phyloP scores from a whole-genome alignment of 1,284 basidiomycete genomes.

The Ceratobasidium sp. region DNA sequence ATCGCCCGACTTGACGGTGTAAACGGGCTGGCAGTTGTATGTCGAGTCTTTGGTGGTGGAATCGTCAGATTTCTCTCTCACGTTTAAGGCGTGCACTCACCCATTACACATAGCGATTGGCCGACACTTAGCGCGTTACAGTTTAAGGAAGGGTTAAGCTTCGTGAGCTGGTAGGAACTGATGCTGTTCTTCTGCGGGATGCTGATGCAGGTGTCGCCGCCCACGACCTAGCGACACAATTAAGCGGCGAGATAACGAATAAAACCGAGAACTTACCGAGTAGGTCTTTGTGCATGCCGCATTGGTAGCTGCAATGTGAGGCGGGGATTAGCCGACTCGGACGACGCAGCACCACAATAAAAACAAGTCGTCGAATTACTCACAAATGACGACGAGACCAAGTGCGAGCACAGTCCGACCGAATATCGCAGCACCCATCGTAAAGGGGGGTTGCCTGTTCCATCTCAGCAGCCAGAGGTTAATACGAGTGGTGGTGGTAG shows the following conservation, averaged over 20 bases:
- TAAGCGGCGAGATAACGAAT: neutral
- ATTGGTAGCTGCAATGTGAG: neutral
- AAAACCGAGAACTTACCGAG: neutral
- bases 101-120: neutral
- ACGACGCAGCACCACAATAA: too few relatives aligned
- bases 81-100: too few relatives aligned
- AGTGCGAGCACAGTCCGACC: neutral
- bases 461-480: neutral
- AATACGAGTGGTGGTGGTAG: neutral
- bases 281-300: slow-evolving; percentile 13
- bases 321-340: too few relatives aligned
- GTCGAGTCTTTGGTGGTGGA: too few relatives aligned
- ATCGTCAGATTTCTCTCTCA: too few relatives aligned
- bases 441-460: neutral
- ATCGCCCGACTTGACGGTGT: too few relatives aligned
- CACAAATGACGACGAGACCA: neutral
- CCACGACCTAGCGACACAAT: too few relatives aligned
- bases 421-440: neutral
- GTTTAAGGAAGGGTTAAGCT: slow-evolving; percentile 5
- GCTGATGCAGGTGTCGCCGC: neutral
- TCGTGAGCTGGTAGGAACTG: slow-evolving; percentile 9
- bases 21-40: too few relatives aligned
- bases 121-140: slow-evolving; percentile 1
- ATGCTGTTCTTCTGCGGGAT: neutral
- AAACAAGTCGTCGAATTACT: neutral